Base-by-base conservation (phyloP, 2,329 filamentous ascomycete genomes). In the Fragosphaeria purpurea region DNA sequence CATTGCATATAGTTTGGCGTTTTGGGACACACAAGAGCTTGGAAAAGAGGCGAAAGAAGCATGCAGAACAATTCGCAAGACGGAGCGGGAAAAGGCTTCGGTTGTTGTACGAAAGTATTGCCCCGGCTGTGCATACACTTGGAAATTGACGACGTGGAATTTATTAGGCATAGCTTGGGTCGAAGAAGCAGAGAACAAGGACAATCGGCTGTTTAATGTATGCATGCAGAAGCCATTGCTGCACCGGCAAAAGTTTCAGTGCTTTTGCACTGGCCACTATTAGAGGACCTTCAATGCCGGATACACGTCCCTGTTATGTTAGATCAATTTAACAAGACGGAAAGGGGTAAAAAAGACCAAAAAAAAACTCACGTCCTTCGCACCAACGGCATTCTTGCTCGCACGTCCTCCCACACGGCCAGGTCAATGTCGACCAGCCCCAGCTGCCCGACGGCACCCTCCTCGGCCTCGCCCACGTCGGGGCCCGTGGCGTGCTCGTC, bases 351-450 rank as follows among this genome's bases (percentile, higher is more conserved):
- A 10, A 52, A 49, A 33, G 30, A 31, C n/a, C 72, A 11, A 32
- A 39, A 37, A 12, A 52, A 47, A 31, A 22, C 76, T 72, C 54
- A 78, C 76, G 64, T 73, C 56, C 77, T 66, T 56, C 76, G 63
- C 44, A 67, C 65, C 47, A 80, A 60, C 44, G 76, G 76, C 73
- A 80, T 76, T 63, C 70, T 68, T 50, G 62, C 64, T 60, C 78
- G 66, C 5, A 81, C 68, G 53, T 65, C 67, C 55, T 68, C 69
- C 66, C 74, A 63, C 51, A 72, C 59, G 3, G 58, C 70, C 34
- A 74, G 53, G 54, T 81, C 74, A 44, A 82, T 70, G 42, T 80
- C 74, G 0, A 77, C 75, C 32, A 80, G 68, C 7, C 75, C 77
- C 53, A 82, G 64, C 57, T 75, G 68, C 12, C 66, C 71, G n/a